These are phyloP conservation scores for Saturnispora zaruensis DNA, from an alignment of 805 yeast species.

Conservation along the genomic window DNA sequence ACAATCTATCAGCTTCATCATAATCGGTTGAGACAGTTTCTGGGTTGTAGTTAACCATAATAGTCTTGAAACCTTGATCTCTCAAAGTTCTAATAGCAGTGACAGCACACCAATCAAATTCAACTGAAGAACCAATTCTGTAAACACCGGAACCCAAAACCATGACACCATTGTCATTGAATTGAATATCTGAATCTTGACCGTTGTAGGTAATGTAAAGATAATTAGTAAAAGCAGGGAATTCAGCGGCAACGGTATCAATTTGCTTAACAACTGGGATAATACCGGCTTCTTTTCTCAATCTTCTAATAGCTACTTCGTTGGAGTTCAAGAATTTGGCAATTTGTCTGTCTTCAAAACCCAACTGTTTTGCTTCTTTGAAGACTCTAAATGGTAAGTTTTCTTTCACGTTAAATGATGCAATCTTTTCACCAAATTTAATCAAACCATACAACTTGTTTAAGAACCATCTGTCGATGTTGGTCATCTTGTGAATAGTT, in stretches of 20 bases:
- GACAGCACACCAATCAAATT: constrained; percentile 99
- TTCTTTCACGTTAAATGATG: constrained; percentile 47
- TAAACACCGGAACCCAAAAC: constrained; percentile 98
- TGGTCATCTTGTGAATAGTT: constrained; percentile 82
- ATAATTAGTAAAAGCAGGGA: constrained; percentile 94
- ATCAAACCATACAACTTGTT: constrained; percentile 74
- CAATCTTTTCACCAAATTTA: constrained; percentile 55
- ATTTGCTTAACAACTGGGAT: constrained; percentile 92
- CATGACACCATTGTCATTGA: constrained; percentile 85
- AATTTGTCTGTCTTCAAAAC: constrained; percentile 94
- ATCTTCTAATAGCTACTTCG: constrained; percentile 85
- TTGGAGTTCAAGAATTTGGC: constrained; percentile 82
- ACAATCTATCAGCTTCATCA: constrained; percentile 95
- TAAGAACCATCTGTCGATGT: constrained; percentile 94
- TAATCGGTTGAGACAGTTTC: constrained; percentile 98
- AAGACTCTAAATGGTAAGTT: constrained; percentile 54
- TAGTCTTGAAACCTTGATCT: constrained; percentile 76
- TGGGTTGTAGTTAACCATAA: constrained; percentile 96
- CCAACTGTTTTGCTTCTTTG: constrained; percentile 89
- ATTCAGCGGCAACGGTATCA: constrained; percentile 98
- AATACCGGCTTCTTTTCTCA: constrained; percentile 79
- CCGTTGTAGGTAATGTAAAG: constrained; percentile 93
- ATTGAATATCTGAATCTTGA: constrained; percentile 74
- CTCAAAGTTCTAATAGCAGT: constrained; percentile 92
- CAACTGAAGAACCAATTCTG: constrained; percentile 97